Evolutionary conservation across 805 yeast species (phyloP).

Genomic region (Saccharomycopsis babjevae): DNA sequence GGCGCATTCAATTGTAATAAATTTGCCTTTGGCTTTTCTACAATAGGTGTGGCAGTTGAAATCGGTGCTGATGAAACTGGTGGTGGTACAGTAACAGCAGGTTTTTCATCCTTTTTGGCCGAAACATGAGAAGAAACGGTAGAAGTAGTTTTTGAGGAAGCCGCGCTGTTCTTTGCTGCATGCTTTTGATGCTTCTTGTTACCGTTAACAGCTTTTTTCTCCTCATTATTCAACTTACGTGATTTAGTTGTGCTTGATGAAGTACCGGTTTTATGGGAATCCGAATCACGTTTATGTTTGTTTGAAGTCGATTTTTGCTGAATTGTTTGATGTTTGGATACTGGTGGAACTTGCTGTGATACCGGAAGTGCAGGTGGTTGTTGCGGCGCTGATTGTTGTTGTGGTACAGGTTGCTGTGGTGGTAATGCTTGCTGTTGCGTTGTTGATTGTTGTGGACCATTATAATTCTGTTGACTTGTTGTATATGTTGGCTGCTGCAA

Average conservation of each 20-base stretch:
- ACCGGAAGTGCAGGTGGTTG: conserved; percentile 13
- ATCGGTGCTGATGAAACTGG: not conserved
- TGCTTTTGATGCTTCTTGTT: conserved; percentile 6
- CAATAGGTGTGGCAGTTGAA: not conserved
- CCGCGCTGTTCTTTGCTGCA: not conserved
- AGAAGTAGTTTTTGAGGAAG: conserved; percentile 6
- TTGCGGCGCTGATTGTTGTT: conserved; percentile 17
- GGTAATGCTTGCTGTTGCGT: conserved; percentile 15
- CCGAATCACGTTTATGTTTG: not conserved
- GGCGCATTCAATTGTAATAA: not conserved
- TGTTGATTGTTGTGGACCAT: not conserved
- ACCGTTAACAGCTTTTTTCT: conserved; percentile 18
- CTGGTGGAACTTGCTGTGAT: conserved; percentile 18
- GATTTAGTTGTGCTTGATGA: conserved; percentile 10
- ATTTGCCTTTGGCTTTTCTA: not conserved
- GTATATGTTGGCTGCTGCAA: conserved; percentile 9
- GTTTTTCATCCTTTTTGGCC: not conserved
- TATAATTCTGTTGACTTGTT: not conserved
- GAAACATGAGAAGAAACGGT: conserved; percentile 9
- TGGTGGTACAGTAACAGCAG: not conserved
- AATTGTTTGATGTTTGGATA: conserved; percentile 16
- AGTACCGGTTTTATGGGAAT: not conserved
- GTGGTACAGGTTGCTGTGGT: conserved; percentile 13
- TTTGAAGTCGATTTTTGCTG: conserved; percentile 15
- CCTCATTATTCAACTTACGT: conserved; percentile 18